phyloP scores from a whole-genome alignment of 331 rosid species.

The Quercus lobata region DNA sequence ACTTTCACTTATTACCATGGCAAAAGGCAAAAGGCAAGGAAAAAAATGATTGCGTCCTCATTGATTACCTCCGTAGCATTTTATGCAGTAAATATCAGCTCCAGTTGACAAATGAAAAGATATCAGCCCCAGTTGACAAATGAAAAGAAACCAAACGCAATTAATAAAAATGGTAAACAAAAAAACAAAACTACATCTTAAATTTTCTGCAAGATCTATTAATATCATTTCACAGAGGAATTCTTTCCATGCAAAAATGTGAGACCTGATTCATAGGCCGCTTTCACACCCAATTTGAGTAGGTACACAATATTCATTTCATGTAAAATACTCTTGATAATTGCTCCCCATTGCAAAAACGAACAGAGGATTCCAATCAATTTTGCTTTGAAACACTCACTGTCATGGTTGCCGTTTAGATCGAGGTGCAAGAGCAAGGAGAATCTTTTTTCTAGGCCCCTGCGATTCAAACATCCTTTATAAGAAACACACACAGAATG shows the following conservation, averaged over 20 bases:
- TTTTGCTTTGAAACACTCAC: constrained; percentile 19
- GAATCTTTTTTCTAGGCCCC: constrained; percentile 97
- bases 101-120: background rate
- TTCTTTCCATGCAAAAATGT: constrained; percentile 23
- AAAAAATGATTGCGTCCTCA: too few species aligned
- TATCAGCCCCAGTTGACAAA: background rate
- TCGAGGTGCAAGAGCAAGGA: constrained; percentile 73
- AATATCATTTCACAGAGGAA: background rate
- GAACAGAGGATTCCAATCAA: constrained; percentile 17
- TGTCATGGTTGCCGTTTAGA: constrained; percentile 49
- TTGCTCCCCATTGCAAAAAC: constrained; percentile 19
- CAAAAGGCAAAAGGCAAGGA: too few species aligned
- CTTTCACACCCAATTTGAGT: constrained; percentile 18
- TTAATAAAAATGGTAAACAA: background rate
- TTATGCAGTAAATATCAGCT: background rate
- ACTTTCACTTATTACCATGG: too few species aligned
- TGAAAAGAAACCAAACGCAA: background rate
- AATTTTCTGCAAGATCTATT: constrained; percentile 23
- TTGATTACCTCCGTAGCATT: too few species aligned
- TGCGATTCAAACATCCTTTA: constrained; percentile 39
- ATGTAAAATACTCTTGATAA: constrained; percentile 2
- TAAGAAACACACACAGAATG: constrained; percentile 22
- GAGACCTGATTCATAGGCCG: constrained; percentile 17
- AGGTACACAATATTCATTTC: constrained; percentile 23
- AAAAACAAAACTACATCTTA: constrained; percentile 19